Base-by-base conservation (phyloP, 2,329 filamentous ascomycete species). In the Hymenoscyphus linearis region DNA sequence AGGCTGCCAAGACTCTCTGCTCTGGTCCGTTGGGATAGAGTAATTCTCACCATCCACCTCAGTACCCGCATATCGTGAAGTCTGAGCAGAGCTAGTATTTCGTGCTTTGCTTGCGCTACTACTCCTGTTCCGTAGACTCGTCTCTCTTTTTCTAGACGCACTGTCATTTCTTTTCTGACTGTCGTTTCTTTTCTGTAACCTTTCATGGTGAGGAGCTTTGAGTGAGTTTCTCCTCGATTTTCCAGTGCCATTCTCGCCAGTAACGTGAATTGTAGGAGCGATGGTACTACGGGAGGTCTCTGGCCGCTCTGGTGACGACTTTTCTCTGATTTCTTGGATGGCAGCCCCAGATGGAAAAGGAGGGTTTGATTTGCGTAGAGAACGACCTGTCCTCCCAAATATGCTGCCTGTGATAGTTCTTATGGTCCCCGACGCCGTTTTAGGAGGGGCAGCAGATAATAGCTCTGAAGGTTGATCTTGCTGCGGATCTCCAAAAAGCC, bases 191-290 rank as follows among this genome's bases (percentile, higher is more conserved):
- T 73, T 76, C 36, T 74, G 70, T 9, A 74, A 60, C 52, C 73
- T 75, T 34, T 75, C 72, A 59, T 69, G 69, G 61, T 74, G 75
- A 57, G 72, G 67, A 64, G 66, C 63, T 55, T 63, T 67, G 26
- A 44, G 50, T 2, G 56, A 60, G 60, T 63, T 63, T 26, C 60
- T 57, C n/a, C 64, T 63, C 52, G 66, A 58, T 58, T 60, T 79
- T 73, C 59, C 65, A 70, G 66, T 74, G 60, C 76, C 82, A 68
- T 75, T 82, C 60, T 91, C 89, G 61, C 85, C 83, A 0, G 87
- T 95, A 27, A 96, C 82, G 60, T 95, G 89, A 63, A 96, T 93
- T 1, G 85, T 81, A 1, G 91, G 91, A 35, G 87, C 70, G 12
- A 44, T 57, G 12, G 58, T 60, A 50, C 66, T 68, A 56, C 71